phyloP scores from a whole-genome alignment of 495 filamentous ascomycete species.

The Opeltia flavorubescens region DNA sequence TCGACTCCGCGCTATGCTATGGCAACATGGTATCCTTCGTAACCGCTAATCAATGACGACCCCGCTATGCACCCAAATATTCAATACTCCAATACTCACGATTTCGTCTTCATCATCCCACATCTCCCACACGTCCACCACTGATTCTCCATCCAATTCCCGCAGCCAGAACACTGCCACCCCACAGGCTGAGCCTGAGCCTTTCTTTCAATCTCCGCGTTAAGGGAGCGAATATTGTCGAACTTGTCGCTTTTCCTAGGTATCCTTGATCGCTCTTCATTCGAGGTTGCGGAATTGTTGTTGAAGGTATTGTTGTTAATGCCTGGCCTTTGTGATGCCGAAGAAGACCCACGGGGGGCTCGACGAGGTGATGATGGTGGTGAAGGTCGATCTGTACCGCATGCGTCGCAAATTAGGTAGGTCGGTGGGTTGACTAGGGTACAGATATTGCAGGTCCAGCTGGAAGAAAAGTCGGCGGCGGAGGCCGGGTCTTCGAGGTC shows the following conservation, averaged over 20 bases:
- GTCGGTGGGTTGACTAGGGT: slow-evolving; percentile 67
- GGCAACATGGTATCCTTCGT: too few relatives aligned
- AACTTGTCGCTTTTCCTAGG: slow-evolving; percentile 10
- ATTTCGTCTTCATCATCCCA: slow-evolving; percentile 50
- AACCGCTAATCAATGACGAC: too few relatives aligned
- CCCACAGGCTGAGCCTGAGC: slow-evolving; percentile 30
- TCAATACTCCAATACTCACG: slow-evolving; percentile 20
- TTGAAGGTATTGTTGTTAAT: not conserved
- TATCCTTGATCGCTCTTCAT: not conserved
- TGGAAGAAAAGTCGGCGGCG: slow-evolving; percentile 16
- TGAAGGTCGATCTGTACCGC: slow-evolving; percentile 47
- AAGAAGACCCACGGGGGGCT: not conserved
- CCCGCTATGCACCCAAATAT: not conserved
- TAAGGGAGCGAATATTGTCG: slow-evolving; percentile 23
- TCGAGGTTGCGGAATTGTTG: not conserved
- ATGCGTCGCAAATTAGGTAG: slow-evolving; percentile 67
- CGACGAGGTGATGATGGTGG: slow-evolving; percentile 14
- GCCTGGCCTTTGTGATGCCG: not conserved
- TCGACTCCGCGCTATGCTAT: too few relatives aligned
- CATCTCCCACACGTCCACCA: slow-evolving; percentile 72
- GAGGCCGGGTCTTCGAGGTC: slow-evolving; percentile 9
- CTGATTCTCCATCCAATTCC: slow-evolving; percentile 48
- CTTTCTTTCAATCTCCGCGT: slow-evolving; percentile 22
- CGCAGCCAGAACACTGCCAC: slow-evolving; percentile 59
- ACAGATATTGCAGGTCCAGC: slow-evolving; percentile 66